These are phyloP conservation scores for Wickerhamomyces strasburgensis DNA, from an alignment of 805 yeast genomes.

Conservation along the genomic window DNA sequence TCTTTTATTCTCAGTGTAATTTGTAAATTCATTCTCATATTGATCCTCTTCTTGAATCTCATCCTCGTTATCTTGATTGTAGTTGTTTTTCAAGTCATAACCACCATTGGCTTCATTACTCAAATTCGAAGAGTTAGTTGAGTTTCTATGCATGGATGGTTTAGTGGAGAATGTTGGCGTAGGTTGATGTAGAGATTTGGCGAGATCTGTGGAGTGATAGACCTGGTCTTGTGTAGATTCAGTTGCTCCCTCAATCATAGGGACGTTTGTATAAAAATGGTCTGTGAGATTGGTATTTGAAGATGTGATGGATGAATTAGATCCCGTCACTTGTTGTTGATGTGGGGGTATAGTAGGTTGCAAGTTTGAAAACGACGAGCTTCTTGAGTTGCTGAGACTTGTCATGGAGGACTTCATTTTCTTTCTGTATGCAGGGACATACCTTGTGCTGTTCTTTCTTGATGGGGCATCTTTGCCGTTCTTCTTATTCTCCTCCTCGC, in stretches of 20 bases:
- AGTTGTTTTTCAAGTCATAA: conserved; percentile 30
- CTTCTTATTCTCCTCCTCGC: conserved; percentile 6
- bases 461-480: conserved; percentile 1
- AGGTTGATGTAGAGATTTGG: conserved; percentile 23
- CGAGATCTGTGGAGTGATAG: conserved; percentile 17
- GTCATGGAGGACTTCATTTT: conserved; percentile 25
- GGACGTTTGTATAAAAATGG: conserved; percentile 23
- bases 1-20: conserved; percentile 38
- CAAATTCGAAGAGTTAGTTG: conserved; percentile 14
- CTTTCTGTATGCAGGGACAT: conserved; percentile 35
- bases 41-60: conserved; percentile 40
- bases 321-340: conserved; percentile 15
- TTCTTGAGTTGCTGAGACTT: conserved; percentile 21
- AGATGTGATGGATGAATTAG: conserved; percentile 22
- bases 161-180: conserved; percentile 22
- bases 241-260: conserved; percentile 18
- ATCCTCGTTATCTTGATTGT: conserved; percentile 25
- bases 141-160: conserved; percentile 10
- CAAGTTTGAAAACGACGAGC: conserved; percentile 19
- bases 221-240: conserved; percentile 7
- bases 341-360: conserved; percentile 8
- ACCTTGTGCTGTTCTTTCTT: conserved; percentile 14
- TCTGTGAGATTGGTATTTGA: conserved; percentile 23
- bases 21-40: conserved; percentile 42
- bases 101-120: conserved; percentile 10